Base-by-base conservation (phyloP, 805 yeast species). In the Candida ipomoeae region DNA sequence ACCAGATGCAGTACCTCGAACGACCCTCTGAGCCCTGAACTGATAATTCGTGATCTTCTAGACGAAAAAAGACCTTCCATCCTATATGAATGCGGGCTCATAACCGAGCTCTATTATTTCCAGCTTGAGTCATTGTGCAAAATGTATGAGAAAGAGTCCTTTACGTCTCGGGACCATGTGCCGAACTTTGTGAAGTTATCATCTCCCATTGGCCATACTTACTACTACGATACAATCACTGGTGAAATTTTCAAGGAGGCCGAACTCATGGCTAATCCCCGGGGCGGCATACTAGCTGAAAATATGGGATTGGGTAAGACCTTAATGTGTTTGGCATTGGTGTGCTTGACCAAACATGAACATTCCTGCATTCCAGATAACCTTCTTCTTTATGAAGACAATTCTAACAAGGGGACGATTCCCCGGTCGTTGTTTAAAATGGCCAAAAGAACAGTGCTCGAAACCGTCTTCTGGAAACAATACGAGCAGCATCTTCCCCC, bases 301-400 rank as follows among this genome's bases (percentile, higher is more conserved):
- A 82, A 81, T 72, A 82, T 82, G 87, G 87, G 87, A 0, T 66
- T 82, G 37, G 87, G 87, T 0, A 82, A 82, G 59, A 82, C 87
- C 0, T 72, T 81, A 44, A 82, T 82, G 5, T 81, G 85, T 56
- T 63, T 83, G 26, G 79, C 83, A 3, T 65, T 82, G 44, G 73
- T 85, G 0, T 78, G 85, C 54, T 57, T 77, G 6, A 77, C 89
- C 0, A 81, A 77, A 54, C 66, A 63, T 56, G 85, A 84, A 44
- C 59, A 75, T 1, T 73, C 86, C 1, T 48, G 64, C 35, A 68
- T 73, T 2, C 85, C 85, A 0, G 54, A 54, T 3, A 66, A 67
- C 45, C 33, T 44, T 17, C 36, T 62, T 32, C 49, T 66, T 7
- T 54, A 55, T 26, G 56, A 53, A 14, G 38, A 36, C 59, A 2